Evolutionary conservation across 129 eudicot genomes (phyloP).

Genomic region (Lactuca saligna): DNA sequence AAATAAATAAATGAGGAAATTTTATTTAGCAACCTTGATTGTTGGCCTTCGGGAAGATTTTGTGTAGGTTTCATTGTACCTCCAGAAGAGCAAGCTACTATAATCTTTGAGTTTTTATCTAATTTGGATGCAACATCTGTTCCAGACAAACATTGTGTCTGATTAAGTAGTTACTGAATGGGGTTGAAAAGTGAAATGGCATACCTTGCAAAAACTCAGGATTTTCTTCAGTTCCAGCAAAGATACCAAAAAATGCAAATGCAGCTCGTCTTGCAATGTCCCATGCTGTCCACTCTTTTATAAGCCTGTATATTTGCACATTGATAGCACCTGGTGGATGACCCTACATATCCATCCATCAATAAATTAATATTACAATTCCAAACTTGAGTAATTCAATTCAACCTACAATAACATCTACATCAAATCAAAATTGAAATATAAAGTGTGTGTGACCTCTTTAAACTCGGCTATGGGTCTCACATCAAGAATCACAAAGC

Average conservation of each 20-base stretch:
- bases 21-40: constrained; percentile 61
- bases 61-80: constrained; percentile 93
- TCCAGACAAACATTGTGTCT: background rate
- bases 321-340: constrained; percentile 94
- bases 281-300: constrained; percentile 99
- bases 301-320: constrained; percentile 92
- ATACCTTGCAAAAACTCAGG: constrained; percentile 86
- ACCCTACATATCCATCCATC: constrained; percentile 40
- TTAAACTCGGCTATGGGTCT: constrained; percentile 97
- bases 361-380: no score
- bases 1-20: background rate
- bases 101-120: constrained; percentile 73
- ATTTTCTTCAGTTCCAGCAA: constrained; percentile 97
- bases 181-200: no score
- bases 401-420: no score
- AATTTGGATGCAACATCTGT: constrained; percentile 74
- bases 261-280: constrained; percentile 96
- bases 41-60: constrained; percentile 99
- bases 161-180: background rate
- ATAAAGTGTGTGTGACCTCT: constrained; percentile 45
- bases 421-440: no score
- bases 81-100: constrained; percentile 93
- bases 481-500: constrained; percentile 93
- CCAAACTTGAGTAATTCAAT: no score
- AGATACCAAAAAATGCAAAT: constrained; percentile 96